Conservation (phyloP, 116 monocot genomes). For the Trichopus zeylanicus region DNA sequence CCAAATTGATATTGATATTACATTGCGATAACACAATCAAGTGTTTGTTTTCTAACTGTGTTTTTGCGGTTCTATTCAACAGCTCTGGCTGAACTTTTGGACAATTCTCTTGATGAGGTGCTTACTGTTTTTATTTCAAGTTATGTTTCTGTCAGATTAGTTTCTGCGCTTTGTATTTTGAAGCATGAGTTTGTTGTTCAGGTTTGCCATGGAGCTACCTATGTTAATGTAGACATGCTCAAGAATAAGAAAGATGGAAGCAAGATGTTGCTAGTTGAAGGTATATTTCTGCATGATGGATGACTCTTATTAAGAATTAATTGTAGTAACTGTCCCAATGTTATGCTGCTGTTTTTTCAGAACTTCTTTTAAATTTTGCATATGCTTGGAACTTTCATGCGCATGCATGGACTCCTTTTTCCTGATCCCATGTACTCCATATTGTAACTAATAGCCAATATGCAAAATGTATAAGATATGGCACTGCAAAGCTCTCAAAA, state of each 20-base stretch:
- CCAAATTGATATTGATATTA: neutral
- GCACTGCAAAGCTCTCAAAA: no score
- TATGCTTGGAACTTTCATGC: no score
- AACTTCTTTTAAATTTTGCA: no score
- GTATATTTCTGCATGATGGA: conserved; percentile 19
- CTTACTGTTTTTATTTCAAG: neutral
- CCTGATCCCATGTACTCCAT: no score
- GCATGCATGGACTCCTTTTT: no score
- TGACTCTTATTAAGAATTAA: neutral
- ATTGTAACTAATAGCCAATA: no score
- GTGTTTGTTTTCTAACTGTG: neutral
- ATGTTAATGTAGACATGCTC: conserved; percentile 71
- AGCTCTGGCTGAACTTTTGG: conserved; percentile 98
- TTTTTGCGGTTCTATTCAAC: conserved; percentile 8
- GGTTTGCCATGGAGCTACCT: conserved; percentile 92
- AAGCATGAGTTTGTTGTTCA: conserved; percentile 12
- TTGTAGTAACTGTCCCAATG: neutral
- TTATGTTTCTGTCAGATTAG: neutral
- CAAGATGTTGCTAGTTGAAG: conserved; percentile 87
- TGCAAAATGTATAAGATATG: no score
- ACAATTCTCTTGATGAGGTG: conserved; percentile 98
- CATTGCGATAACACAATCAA: no score
- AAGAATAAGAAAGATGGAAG: conserved; percentile 59
- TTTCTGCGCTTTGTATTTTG: neutral
- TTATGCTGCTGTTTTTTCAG: no score